Conservation (phyloP, 2,329 filamentous ascomycete genomes). For the Albophoma yamanashiensis region DNA sequence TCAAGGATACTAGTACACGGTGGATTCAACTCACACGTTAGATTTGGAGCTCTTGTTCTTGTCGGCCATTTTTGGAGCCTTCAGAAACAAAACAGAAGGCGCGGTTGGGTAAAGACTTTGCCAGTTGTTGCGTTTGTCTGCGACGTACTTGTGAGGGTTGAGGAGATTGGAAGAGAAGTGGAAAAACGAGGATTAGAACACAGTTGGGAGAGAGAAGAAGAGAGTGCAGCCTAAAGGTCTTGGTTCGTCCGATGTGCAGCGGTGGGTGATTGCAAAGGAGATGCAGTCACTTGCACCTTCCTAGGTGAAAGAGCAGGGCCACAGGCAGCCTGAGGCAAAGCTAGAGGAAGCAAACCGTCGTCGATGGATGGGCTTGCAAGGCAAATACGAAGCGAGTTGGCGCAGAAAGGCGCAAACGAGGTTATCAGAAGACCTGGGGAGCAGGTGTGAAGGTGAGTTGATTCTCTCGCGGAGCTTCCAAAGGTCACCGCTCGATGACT, state of each 20-base stretch:
- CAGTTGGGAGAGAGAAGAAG: background rate
- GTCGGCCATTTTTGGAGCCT: background rate
- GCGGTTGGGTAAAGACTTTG: background rate
- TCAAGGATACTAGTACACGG: background rate
- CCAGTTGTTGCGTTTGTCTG: background rate
- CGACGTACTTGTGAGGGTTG: background rate
- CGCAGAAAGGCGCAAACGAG: background rate
- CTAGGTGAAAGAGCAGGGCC: background rate
- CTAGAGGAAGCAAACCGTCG: too few relatives aligned
- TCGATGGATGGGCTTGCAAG: background rate
- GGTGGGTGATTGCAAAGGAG: background rate
- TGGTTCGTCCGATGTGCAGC: background rate
- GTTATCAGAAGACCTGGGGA: background rate
- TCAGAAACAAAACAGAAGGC: background rate
- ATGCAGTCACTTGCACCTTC: background rate
- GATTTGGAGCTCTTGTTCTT: background rate
- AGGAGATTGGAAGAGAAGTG: background rate
- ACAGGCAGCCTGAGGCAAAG: background rate
- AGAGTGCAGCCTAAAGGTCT: background rate
- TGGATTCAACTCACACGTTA: background rate
- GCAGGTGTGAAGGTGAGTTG: background rate
- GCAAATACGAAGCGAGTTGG: background rate
- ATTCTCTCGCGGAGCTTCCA: background rate
- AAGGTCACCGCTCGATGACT: background rate
- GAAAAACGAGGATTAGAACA: background rate